Evolutionary conservation across 257 asterid genomes (phyloP).

Genomic region (Solanum medicagineum): DNA sequence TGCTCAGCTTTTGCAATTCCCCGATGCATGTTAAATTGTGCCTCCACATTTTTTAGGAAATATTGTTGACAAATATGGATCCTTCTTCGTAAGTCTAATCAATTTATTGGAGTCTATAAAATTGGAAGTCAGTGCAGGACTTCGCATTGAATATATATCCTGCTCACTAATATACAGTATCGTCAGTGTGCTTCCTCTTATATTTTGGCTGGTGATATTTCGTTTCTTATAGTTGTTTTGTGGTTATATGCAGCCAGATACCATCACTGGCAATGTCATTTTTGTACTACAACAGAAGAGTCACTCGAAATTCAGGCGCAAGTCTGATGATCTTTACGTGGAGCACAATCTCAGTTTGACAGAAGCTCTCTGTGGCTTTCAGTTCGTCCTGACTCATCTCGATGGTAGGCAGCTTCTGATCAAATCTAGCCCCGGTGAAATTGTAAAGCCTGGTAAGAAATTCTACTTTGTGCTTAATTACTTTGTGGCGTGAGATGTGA

Average conservation of each 20-base stretch:
- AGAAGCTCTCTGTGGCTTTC: constrained; percentile 26
- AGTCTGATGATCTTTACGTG: constrained; percentile 16
- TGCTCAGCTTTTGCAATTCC: not conserved
- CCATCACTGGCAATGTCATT: constrained; percentile 10
- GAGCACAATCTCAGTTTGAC: constrained; percentile 18
- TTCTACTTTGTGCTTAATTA: not conserved
- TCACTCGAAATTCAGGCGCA: constrained; percentile 18
- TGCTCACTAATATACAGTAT: not conserved
- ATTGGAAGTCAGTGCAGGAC: not conserved
- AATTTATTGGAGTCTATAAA: not conserved
- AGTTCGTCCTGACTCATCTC: constrained; percentile 22
- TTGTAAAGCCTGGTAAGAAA: constrained; percentile 19
- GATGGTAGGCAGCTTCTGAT: constrained; percentile 21
- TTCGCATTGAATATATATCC: not conserved
- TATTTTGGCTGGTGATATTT: not conserved
- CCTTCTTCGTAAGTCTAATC: not conserved
- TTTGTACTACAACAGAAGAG: constrained; percentile 18
- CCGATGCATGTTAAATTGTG: not conserved
- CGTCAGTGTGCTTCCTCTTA: not conserved
- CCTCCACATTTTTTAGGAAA: not conserved
- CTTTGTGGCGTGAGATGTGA: not conserved
- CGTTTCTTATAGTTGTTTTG: not conserved
- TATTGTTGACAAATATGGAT: not conserved
- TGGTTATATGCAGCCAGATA: constrained; percentile 28
- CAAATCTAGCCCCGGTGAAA: constrained; percentile 23